phyloP scores from a whole-genome alignment of 1,139 yeast genomes.

The Pichia sp. region DNA sequence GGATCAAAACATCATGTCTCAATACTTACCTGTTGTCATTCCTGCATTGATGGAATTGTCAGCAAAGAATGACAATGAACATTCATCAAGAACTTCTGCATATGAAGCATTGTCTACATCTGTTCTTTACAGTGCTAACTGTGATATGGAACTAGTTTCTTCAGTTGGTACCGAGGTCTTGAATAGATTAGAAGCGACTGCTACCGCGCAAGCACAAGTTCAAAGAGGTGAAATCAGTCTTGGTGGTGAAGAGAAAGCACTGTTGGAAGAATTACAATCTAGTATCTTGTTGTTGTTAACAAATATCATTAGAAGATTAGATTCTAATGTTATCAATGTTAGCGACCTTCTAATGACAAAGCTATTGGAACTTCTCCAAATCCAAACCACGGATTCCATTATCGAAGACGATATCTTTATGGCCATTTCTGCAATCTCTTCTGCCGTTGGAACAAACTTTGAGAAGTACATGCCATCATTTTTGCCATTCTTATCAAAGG shows the following conservation, averaged over 20 bases:
- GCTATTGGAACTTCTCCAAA: constrained; percentile 60
- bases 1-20: constrained; percentile 67
- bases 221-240: constrained; percentile 14
- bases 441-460: constrained; percentile 66
- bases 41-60: constrained; percentile 68
- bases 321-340: constrained; percentile 55
- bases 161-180: constrained; percentile 70
- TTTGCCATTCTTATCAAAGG: constrained; percentile 71
- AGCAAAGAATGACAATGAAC: constrained; percentile 70
- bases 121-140: constrained; percentile 68
- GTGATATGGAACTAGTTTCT: constrained; percentile 62
- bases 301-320: constrained; percentile 79
- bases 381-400: constrained; percentile 59
- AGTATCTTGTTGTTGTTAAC: constrained; percentile 83
- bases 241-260: constrained; percentile 61
- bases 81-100: constrained; percentile 89
- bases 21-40: constrained; percentile 59
- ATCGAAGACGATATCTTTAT: constrained; percentile 93
- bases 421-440: constrained; percentile 85
- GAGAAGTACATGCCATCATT: constrained; percentile 72
- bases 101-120: constrained; percentile 86
- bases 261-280: constrained; percentile 83
- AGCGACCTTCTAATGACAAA: constrained; percentile 82
- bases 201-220: constrained; percentile 41
- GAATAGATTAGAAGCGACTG: constrained; percentile 62